Evolutionary conservation across 2,329 filamentous ascomycete genomes (phyloP), one percentile per base, ranked within the genome.

Genomic region (Calonectria pseudoturangicola): DNA sequence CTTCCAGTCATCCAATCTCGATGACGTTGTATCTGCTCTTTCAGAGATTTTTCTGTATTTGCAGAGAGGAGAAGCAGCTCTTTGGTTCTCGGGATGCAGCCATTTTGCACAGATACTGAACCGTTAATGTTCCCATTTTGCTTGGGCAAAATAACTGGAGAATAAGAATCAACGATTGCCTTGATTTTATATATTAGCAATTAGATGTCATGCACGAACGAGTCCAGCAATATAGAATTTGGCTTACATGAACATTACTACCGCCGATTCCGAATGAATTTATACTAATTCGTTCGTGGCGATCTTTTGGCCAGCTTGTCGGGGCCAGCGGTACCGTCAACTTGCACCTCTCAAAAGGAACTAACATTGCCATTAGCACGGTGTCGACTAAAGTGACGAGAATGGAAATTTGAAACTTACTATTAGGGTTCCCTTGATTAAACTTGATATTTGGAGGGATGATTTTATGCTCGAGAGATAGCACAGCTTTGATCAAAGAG

Each of bases 221-320:
- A 33, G 5, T 21, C 21, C 21, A 21, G 30, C 5, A 9, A 33
- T 41, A 16, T 41, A 16, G 3, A 16, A 4, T 4, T 16, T 41
- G 15, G 10, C 39, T 41, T 0, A 70, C 79, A 58, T 86, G 84
- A 3, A 78, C 83, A 66, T 85, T 85, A 13, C 81, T 73, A 2
- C 85, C 84, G 0, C 85, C 85, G 48, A 82, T 82, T 5, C 85
- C 84, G 70, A 84, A 86, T 10, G 75, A 80, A 73, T 85, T 85
- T 36, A 86, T 75, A 51, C 80, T 80, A 9, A 82, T 75, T 8
- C 83, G 74, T 45, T 81, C 76, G 0, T 15, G 8, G 0, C 76
- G 71, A 21, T 73, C 76, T 13, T 64, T 15, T 0, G 83, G 83
- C 76, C 76, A 84, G 1, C 76, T 75, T 0, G 63, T 77, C 0